These are phyloP conservation scores for Exophiala oligosperma DNA, from an alignment of 2,329 filamentous ascomycete genomes.

Conservation along the genomic window DNA sequence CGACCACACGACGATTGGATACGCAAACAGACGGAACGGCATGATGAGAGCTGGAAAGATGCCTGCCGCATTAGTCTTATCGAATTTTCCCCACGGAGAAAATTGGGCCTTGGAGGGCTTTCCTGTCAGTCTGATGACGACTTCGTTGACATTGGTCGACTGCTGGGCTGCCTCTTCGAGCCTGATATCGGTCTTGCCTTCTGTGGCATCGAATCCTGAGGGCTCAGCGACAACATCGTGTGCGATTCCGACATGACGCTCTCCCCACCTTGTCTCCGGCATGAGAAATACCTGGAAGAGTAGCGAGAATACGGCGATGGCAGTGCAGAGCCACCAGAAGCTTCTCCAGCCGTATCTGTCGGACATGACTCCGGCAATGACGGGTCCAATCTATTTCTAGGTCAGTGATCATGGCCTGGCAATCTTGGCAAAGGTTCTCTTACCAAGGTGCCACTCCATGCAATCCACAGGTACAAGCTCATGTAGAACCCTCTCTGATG, in stretches of 20 bases:
- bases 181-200: no score
- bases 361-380: slow-evolving; percentile 45
- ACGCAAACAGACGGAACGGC: slow-evolving; percentile 46
- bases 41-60: slow-evolving; percentile 20
- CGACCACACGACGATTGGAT: slow-evolving; percentile 46
- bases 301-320: slow-evolving; percentile 41
- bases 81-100: no score
- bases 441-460: slow-evolving; percentile 23
- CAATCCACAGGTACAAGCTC: slow-evolving; percentile 40
- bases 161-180: no score
- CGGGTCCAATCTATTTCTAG: slow-evolving; percentile 40
- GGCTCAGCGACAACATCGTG: neutral
- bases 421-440: slow-evolving; percentile 6
- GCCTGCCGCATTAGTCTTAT: neutral
- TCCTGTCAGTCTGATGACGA: no score
- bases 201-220: no score
- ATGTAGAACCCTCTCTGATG: slow-evolving; percentile 44
- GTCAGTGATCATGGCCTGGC: slow-evolving; percentile 18
- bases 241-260: slow-evolving; percentile 2
- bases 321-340: slow-evolving; percentile 49
- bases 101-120: no score
- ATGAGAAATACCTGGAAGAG: slow-evolving; percentile 42
- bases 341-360: slow-evolving; percentile 45
- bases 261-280: slow-evolving; percentile 43
- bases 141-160: no score